Conservation (phyloP, 192 early-diverging fungal species). For the Coemansia sp. region DNA sequence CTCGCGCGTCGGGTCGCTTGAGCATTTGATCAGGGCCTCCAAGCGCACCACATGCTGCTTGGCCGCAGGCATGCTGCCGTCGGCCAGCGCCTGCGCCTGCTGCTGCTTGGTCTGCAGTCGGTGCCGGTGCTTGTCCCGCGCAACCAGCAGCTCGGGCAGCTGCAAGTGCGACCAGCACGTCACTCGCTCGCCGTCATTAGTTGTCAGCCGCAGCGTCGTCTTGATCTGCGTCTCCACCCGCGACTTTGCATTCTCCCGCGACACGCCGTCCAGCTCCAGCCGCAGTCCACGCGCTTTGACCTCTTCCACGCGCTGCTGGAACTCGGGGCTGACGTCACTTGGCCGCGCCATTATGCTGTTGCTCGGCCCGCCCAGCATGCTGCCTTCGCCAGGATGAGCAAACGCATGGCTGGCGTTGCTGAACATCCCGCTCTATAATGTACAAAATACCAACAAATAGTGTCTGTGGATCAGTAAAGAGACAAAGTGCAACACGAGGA, state of each 20-base stretch:
- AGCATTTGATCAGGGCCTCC: constrained; percentile 84
- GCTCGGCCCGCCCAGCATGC: constrained; percentile 26
- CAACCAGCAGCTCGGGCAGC: constrained; percentile 80
- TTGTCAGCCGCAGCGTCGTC: constrained; percentile 80
- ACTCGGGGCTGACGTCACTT: constrained; percentile 25
- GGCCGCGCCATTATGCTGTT: constrained; percentile 12
- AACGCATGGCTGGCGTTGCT: neutral
- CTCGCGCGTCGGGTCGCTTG: constrained; percentile 71
- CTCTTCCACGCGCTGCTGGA: constrained; percentile 35
- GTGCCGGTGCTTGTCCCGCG: constrained; percentile 72
- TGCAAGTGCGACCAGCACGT: constrained; percentile 80
- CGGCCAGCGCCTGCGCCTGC: constrained; percentile 22
- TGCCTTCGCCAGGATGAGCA: neutral
- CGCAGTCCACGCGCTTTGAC: constrained; percentile 38
- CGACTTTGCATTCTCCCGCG: constrained; percentile 68
- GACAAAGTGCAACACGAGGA: too few species aligned
- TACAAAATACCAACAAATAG: neutral
- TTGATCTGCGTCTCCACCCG: constrained; percentile 96
- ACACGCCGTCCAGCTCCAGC: constrained; percentile 48
- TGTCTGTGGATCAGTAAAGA: too few species aligned
- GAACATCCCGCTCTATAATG: constrained; percentile 35
- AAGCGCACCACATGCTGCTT: constrained; percentile 63
- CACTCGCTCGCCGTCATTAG: constrained; percentile 66
- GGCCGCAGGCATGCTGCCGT: constrained; percentile 46
- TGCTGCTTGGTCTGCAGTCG: constrained; percentile 33